phyloP scores from a whole-genome alignment of 2,329 filamentous ascomycete genomes.

The Calonectria henricotiae region DNA sequence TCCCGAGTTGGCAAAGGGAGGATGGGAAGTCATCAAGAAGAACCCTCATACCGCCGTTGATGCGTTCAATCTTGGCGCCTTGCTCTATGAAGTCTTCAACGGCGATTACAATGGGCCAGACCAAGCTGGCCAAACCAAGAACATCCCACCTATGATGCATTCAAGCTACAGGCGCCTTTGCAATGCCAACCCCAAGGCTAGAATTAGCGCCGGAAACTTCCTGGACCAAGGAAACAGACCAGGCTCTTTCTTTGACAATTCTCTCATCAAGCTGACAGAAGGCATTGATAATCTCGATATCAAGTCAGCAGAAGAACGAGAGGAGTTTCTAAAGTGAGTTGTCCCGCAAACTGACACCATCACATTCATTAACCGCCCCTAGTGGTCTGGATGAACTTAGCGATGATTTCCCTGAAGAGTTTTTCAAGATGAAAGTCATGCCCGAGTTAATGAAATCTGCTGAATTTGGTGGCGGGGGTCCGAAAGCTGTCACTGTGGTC shows the following conservation, averaged over 20 bases:
- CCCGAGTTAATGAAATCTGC: slow-evolving; percentile 98
- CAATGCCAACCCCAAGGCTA: slow-evolving; percentile 90
- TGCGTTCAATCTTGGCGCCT: slow-evolving; percentile 86
- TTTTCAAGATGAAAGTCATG: slow-evolving; percentile 97
- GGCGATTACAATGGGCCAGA: slow-evolving; percentile 83
- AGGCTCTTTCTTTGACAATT: slow-evolving; percentile 93
- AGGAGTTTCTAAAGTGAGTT: slow-evolving; percentile 82
- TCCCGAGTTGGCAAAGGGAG: slow-evolving; percentile 86
- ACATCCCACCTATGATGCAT: slow-evolving; percentile 90
- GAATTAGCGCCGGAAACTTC: slow-evolving; percentile 88
- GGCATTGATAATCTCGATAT: slow-evolving; percentile 94
- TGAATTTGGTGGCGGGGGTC: slow-evolving; percentile 97
- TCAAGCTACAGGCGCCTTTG: slow-evolving; percentile 91
- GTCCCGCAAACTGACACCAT: too few relatives aligned
- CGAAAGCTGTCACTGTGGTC: slow-evolving; percentile 89
- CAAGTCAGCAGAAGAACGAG: slow-evolving; percentile 87
- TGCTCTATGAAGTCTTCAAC: slow-evolving; percentile 95
- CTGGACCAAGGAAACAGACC: slow-evolving; percentile 88
- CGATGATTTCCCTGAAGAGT: slow-evolving; percentile 97
- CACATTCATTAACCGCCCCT: slow-evolving; percentile 56
- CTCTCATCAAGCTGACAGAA: slow-evolving; percentile 92
- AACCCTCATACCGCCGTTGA: slow-evolving; percentile 87
- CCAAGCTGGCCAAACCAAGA: slow-evolving; percentile 88
- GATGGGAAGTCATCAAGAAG: slow-evolving; percentile 94
- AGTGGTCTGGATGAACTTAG: slow-evolving; percentile 87